Evolutionary conservation across 2,329 filamentous ascomycete genomes (phyloP).

Genomic region (Zalaria sp.): DNA sequence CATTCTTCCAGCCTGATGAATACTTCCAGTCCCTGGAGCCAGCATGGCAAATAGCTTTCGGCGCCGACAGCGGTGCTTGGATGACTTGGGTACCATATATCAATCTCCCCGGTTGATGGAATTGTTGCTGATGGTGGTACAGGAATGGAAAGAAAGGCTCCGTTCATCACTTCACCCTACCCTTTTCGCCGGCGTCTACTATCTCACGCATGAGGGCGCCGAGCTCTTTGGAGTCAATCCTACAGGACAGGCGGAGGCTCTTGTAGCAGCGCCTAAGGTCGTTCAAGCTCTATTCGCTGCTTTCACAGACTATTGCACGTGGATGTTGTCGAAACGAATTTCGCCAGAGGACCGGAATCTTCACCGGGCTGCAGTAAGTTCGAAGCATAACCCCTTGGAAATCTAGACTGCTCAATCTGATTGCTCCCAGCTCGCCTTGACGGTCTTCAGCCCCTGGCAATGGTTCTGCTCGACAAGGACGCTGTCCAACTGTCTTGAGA

Average conservation of each 20-base stretch:
- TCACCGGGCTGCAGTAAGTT: constrained; percentile 56
- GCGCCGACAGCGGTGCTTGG: constrained; percentile 65
- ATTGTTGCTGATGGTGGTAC: constrained; percentile 2
- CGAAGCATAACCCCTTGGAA: background rate
- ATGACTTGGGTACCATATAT: constrained; percentile 66
- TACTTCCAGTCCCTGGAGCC: constrained; percentile 94
- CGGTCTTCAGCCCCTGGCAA: constrained; percentile 74
- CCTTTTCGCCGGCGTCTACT: constrained; percentile 68
- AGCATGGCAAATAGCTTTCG: constrained; percentile 82
- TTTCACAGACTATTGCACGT: constrained; percentile 72
- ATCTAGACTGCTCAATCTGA: constrained; percentile 1
- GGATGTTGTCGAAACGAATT: constrained; percentile 60
- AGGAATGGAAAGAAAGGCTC: constrained; percentile 89
- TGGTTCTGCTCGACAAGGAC: constrained; percentile 92
- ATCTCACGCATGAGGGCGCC: constrained; percentile 43
- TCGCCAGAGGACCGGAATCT: constrained; percentile 53
- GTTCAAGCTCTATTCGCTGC: constrained; percentile 68
- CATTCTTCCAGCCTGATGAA: constrained; percentile 97
- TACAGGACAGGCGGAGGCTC: constrained; percentile 46
- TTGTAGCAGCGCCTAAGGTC: constrained; percentile 60
- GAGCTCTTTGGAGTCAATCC: constrained; percentile 39
- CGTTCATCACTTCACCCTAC: constrained; percentile 85
- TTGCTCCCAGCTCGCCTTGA: constrained; percentile 48
- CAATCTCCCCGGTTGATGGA: background rate
- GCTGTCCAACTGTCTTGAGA: constrained; percentile 88